Conservation (phyloP, 805 yeast genomes). For the Jamesozyma lodderae region DNA sequence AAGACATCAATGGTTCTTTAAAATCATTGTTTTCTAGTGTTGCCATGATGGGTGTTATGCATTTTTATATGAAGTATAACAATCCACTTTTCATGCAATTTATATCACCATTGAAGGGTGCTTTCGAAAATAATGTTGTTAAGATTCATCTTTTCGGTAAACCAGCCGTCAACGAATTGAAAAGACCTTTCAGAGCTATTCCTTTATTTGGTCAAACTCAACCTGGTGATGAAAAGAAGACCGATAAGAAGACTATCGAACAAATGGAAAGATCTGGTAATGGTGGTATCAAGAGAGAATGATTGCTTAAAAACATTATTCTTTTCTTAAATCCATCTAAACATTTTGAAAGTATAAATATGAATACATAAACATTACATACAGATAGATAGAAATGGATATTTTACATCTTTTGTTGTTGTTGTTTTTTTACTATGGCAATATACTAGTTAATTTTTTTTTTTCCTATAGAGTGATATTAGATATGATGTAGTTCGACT, state of each 20-base stretch:
- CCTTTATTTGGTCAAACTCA: constrained; percentile 56
- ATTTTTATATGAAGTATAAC: constrained; percentile 92
- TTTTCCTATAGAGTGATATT: too few relatives aligned
- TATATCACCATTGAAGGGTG: constrained; percentile 81
- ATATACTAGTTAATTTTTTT: neutral
- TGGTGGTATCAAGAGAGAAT: constrained; percentile 82
- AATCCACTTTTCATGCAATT: constrained; percentile 95
- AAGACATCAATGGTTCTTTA: constrained; percentile 70
- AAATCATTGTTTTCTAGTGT: constrained; percentile 79
- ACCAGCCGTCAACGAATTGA: constrained; percentile 80
- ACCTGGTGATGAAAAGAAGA: constrained; percentile 44
- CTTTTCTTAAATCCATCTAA: neutral
- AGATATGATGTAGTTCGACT: too few relatives aligned
- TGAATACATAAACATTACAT: neutral
- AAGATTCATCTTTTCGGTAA: constrained; percentile 80
- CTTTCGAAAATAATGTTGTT: constrained; percentile 82
- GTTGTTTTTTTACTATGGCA: neutral
- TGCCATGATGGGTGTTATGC: constrained; percentile 99
- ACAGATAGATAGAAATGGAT: too few relatives aligned
- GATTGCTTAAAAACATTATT: constrained; percentile 42
- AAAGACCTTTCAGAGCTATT: constrained; percentile 92
- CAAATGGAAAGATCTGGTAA: constrained; percentile 77
- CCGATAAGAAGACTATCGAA: constrained; percentile 81
- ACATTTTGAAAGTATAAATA: too few relatives aligned
- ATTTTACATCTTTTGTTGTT: neutral